Evolutionary conservation across 768 basidiomycete genomes (phyloP), one percentile per base, ranked within the genome.

Genomic region (Hortiboletus campestris): DNA sequence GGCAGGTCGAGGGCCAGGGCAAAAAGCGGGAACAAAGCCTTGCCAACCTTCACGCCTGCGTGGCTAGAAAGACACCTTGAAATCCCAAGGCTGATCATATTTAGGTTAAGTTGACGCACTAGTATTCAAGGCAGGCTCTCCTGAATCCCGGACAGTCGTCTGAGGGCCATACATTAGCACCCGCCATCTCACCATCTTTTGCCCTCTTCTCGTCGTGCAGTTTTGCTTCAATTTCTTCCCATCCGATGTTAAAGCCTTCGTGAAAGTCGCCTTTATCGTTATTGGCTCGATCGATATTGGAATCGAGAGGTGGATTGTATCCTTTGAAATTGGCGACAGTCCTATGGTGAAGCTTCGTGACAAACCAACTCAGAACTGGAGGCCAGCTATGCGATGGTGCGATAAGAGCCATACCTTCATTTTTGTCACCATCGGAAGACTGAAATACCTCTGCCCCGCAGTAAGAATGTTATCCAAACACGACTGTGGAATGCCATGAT

Each of bases 231-330:
- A 80, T 65, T 25, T 75, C 71, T 66, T 92, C 88, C 79, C 83
- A 86, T 3, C 91, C 91, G 53, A 96, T 78, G 62, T 94, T 88
- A 68, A 94, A 96, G 3, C 88, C 93, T 68, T 98, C 94, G 65
- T 95, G 91, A 50, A 95, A 72, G 66, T 98, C 94, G 1, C 94
- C 94, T n/a, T 80, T 74, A 45, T 82, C 80, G 22, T 80, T 75
- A 46, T 83, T 82, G 7, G 61, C 54, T 0, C 89, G 85, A 63
- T 94, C 81, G 50, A 85, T 88, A 66, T 92, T 92, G 47, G 82
- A 83, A 52, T 84, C 86, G 6, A 87, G 76, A 2, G 92, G 68
- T 3, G 84, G 81, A 49, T 77, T 85, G 69, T 89, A 90, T 19
- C 88, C 88, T 65, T 86, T 89, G 76, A 91, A 95, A 65, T 86